phyloP scores from a whole-genome alignment of 768 basidiomycete genomes.

The Saitozyma podzolica region DNA sequence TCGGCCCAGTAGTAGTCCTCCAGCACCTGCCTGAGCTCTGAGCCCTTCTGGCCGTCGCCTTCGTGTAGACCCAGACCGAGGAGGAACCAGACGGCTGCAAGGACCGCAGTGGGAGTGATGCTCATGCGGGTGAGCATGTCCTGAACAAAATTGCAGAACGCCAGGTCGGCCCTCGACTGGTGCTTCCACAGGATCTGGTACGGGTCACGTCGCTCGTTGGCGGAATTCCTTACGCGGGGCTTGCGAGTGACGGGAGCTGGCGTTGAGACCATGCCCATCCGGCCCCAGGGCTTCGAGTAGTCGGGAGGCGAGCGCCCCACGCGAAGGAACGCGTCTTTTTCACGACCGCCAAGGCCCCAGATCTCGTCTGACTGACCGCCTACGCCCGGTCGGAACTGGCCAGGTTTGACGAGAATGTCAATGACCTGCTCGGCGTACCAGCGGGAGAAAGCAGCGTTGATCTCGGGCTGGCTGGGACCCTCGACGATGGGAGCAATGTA shows the following conservation, averaged over 20 bases:
- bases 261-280: slow-evolving; percentile 25
- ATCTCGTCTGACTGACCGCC: slow-evolving; percentile 29
- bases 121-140: slow-evolving; percentile 36
- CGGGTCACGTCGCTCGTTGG: slow-evolving; percentile 25
- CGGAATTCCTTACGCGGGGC: slow-evolving; percentile 13
- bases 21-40: slow-evolving; percentile 19
- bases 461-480: not conserved
- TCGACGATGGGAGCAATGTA: slow-evolving; percentile 11
- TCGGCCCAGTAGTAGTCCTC: slow-evolving; percentile 10
- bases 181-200: slow-evolving; percentile 23
- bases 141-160: slow-evolving; percentile 26
- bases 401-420: slow-evolving; percentile 27
- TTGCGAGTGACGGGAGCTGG: slow-evolving; percentile 11
- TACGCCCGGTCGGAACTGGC: slow-evolving; percentile 37
- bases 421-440: slow-evolving; percentile 43
- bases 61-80: slow-evolving; percentile 40
- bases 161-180: slow-evolving; percentile 4
- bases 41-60: slow-evolving; percentile 36
- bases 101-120: slow-evolving; percentile 20
- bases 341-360: slow-evolving; percentile 30
- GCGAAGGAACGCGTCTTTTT: slow-evolving; percentile 29
- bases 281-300: slow-evolving; percentile 28
- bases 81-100: slow-evolving; percentile 39
- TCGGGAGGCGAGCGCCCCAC: slow-evolving; percentile 22
- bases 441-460: slow-evolving; percentile 24